Conservation (phyloP, 129 eudicot species). For the Pittosporum tobira region DNA sequence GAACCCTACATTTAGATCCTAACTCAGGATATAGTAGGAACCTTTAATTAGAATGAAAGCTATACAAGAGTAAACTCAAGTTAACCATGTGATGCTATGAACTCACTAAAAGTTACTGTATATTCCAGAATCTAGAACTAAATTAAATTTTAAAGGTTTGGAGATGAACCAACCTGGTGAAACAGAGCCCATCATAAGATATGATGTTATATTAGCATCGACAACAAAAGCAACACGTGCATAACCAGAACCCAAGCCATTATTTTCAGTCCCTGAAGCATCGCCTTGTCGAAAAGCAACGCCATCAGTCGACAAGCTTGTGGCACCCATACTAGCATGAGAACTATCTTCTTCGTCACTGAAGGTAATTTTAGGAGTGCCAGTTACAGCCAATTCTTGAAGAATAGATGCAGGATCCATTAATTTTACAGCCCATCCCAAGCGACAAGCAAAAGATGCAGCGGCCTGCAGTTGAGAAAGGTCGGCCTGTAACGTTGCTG, state of each 20-base stretch:
- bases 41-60: no score
- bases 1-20: no score
- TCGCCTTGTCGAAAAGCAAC: conserved; percentile 50
- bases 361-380: conserved; percentile 33
- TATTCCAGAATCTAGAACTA: no score
- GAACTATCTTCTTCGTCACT: conserved; percentile 63
- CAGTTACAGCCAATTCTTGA: conserved; percentile 57
- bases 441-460: conserved; percentile 90
- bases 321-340: conserved; percentile 46
- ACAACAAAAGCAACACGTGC: conserved; percentile 94
- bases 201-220: conserved; percentile 96
- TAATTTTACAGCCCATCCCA: conserved; percentile 93
- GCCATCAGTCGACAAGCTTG: conserved; percentile 56
- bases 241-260: conserved; percentile 34
- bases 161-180: conserved; percentile 67
- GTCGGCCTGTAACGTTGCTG: conserved; percentile 89
- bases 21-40: no score
- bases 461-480: conserved; percentile 94
- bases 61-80: no score
- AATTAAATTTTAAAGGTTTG: no score
- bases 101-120: no score
- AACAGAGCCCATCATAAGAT: conserved; percentile 99
- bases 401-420: conserved; percentile 91
- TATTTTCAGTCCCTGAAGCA: conserved; percentile 43
- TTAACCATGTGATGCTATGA: no score